Evolutionary conservation across 805 yeast species (phyloP).

Genomic region (Starmera quercuum): DNA sequence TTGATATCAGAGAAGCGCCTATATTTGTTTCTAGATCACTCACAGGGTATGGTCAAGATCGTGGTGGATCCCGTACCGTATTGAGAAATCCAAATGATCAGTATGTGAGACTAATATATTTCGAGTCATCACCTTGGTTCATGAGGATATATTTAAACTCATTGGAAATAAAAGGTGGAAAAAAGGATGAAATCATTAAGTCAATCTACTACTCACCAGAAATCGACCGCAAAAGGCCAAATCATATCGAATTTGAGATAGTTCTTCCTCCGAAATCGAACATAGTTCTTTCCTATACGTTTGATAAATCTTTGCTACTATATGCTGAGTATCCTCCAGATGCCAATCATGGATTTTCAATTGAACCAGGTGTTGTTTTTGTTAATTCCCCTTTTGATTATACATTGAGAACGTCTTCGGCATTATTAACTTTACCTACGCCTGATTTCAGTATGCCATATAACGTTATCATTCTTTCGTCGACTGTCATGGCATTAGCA

Average conservation of each 20-base stretch:
- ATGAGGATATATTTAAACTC: constrained; percentile 78
- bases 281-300: constrained; percentile 60
- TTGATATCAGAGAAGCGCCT: constrained; percentile 43
- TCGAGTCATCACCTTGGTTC: constrained; percentile 90
- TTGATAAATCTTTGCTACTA: constrained; percentile 79
- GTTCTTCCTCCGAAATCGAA: constrained; percentile 57
- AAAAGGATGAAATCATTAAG: constrained; percentile 32
- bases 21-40: constrained; percentile 74
- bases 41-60: constrained; percentile 87
- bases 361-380: constrained; percentile 81
- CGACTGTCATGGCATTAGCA: constrained; percentile 87
- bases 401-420: constrained; percentile 74
- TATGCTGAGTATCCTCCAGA: constrained; percentile 98
- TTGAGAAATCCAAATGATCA: constrained; percentile 57
- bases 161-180: constrained; percentile 26
- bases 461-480: constrained; percentile 88
- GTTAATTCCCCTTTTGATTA: constrained; percentile 38
- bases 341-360: constrained; percentile 95
- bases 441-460: constrained; percentile 99
- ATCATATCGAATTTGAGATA: constrained; percentile 69
- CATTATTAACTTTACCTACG: constrained; percentile 80
- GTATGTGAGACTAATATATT: constrained; percentile 48
- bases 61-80: constrained; percentile 80
- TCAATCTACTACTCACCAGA: constrained; percentile 68
- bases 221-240: constrained; percentile 69